Percentiles rank a stretch among this genome's conserved stretches.
These are phyloP conservation scores for Myxozyma mucilagina DNA, from an alignment of 805 yeast species.

Conservation along the genomic window DNA sequence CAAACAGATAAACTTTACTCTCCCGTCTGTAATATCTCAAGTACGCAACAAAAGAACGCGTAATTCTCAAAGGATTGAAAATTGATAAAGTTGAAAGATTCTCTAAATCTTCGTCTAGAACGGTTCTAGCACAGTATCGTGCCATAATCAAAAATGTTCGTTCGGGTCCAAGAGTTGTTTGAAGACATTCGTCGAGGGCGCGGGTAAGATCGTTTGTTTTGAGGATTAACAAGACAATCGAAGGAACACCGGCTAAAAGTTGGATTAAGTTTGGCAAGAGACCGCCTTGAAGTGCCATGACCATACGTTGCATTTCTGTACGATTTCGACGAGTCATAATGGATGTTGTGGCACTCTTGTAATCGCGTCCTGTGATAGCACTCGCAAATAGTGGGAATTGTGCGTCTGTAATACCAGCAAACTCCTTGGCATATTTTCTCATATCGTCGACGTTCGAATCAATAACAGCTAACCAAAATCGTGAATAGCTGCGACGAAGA, in stretches of 20 bases:
- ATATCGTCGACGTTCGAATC: slow-evolving; percentile 66
- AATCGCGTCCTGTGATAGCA: slow-evolving; percentile 93
- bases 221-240: slow-evolving; percentile 78
- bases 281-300: slow-evolving; percentile 58
- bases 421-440: slow-evolving; percentile 69
- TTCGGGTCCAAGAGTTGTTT: slow-evolving; percentile 82
- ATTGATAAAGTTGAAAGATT: not conserved
- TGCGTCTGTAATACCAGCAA: slow-evolving; percentile 73
- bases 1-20: slow-evolving; percentile 11
- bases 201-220: slow-evolving; percentile 94
- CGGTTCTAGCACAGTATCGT: slow-evolving; percentile 79
- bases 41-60: slow-evolving; percentile 3
- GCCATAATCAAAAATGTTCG: slow-evolving; percentile 88
- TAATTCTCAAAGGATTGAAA: not conserved
- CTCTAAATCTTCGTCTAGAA: slow-evolving; percentile 55
- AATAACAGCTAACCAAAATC: slow-evolving; percentile 86
- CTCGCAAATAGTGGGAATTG: slow-evolving; percentile 85
- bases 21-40: slow-evolving; percentile 9
- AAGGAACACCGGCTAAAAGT: slow-evolving; percentile 75
- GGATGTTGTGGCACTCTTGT: slow-evolving; percentile 62
- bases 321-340: slow-evolving; percentile 55
- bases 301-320: slow-evolving; percentile 69
- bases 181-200: slow-evolving; percentile 77
- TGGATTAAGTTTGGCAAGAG: slow-evolving; percentile 75
- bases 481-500: slow-evolving; percentile 80